These are phyloP conservation scores for Roridomyces roridus DNA, from an alignment of 768 basidiomycete genomes.

Conservation along the genomic window DNA sequence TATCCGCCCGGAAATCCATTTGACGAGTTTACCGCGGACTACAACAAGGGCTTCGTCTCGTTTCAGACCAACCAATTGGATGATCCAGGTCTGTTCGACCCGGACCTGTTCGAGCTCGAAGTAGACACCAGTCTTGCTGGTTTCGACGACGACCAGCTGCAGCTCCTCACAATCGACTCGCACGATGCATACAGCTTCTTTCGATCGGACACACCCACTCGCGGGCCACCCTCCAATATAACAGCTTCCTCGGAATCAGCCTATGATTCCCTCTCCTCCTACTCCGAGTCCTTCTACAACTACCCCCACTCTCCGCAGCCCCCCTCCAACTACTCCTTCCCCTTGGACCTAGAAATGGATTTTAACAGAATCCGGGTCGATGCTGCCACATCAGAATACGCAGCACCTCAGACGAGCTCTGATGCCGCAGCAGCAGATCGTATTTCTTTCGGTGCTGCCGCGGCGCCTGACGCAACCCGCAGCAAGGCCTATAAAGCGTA, in stretches of 20 bases:
- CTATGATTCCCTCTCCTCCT: conserved; percentile 71
- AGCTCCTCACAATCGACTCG: conserved; percentile 67
- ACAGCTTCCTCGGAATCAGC: conserved; percentile 81
- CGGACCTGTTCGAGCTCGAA: conserved; percentile 85
- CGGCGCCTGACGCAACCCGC: conserved; percentile 36
- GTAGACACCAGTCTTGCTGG: conserved; percentile 75
- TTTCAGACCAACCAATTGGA: conserved; percentile 73
- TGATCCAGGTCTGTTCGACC: conserved; percentile 77
- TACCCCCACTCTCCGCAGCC: conserved; percentile 59
- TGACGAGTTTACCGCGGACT: conserved; percentile 28
- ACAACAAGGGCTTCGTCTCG: conserved; percentile 61
- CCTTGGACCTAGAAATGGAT: conserved; percentile 76
- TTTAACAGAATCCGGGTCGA: conserved; percentile 68
- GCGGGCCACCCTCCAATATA: conserved; percentile 78
- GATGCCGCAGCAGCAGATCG: conserved; percentile 58
- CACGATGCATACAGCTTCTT: conserved; percentile 70
- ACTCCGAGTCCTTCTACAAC: conserved; percentile 75
- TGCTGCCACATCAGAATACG: conserved; percentile 56
- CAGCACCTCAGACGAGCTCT: conserved; percentile 43
- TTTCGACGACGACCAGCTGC: conserved; percentile 66
- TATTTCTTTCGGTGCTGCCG: conserved; percentile 61
- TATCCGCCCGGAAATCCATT: conserved; percentile 19
- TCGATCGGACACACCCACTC: conserved; percentile 66
- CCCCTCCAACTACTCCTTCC: conserved; percentile 60
- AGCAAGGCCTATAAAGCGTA: conserved; percentile 42